Evolutionary conservation across 495 filamentous ascomycete genomes (phyloP).

Genomic region (Daldinia concentrica): DNA sequence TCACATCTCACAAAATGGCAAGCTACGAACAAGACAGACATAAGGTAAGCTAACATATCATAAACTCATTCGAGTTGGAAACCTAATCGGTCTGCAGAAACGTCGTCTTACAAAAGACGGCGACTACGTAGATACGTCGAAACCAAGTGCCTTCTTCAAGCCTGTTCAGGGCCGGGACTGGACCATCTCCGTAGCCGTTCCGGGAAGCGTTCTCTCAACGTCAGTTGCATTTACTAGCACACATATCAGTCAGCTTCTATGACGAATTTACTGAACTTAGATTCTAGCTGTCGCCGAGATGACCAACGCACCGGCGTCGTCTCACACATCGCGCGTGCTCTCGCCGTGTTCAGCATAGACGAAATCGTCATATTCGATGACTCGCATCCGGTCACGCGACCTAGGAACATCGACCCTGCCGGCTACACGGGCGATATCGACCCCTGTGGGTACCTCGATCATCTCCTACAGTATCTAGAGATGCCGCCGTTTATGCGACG

Average conservation of each 20-base stretch:
- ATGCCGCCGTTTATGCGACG: conserved; percentile 77
- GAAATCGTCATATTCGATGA: conserved; percentile 81
- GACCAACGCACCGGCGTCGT: conserved; percentile 72
- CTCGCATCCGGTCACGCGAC: conserved; percentile 51
- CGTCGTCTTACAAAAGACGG: conserved; percentile 53
- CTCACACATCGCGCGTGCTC: conserved; percentile 74
- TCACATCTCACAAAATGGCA: conserved; percentile 35
- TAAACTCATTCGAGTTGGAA: background rate
- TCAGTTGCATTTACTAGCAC: conserved; percentile 39
- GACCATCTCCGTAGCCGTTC: conserved; percentile 60
- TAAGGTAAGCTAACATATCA: conserved; percentile 38
- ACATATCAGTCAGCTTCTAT: background rate
- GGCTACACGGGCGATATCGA: conserved; percentile 71
- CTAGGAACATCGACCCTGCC: conserved; percentile 53
- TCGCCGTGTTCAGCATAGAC: conserved; percentile 79
- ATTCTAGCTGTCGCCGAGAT: conserved; percentile 57
- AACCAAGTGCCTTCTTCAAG: conserved; percentile 49
- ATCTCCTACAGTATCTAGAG: conserved; percentile 78
- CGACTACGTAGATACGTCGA: conserved; percentile 45
- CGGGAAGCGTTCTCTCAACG: conserved; percentile 60
- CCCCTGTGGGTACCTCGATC: conserved; percentile 74
- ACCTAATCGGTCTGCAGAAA: conserved; percentile 46
- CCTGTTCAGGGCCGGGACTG: conserved; percentile 53
- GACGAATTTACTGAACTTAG: conserved; percentile 6
- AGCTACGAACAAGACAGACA: conserved; percentile 44